Base-by-base conservation (phyloP, 768 basidiomycete species). In the Dentipellis fragilis region DNA sequence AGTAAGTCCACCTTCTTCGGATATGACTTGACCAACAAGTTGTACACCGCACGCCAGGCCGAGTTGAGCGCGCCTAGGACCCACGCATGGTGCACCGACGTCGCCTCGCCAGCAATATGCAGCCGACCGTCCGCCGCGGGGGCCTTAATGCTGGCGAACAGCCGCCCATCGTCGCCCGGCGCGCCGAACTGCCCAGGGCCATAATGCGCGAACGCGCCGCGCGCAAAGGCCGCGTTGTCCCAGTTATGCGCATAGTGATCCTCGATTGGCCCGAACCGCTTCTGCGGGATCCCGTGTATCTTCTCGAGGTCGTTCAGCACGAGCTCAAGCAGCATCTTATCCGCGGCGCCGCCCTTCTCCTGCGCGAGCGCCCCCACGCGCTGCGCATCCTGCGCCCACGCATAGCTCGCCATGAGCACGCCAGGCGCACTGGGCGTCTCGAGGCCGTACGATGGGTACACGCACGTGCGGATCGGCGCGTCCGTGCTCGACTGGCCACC, bases 401-500 rank as follows among this genome's bases (percentile, higher is more conserved):
- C 55, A 46, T 68, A 68, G 57, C 64, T 65, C 16, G 58, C 65
- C 23, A 68, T 49, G n/a, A 68, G 54, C 8, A 55, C 58, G n/a
- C 52, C 54, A 11, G 59, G 29, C 39, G 35, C 19, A 14, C 37
- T 56, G 34, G 49, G 55, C n/a, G 39, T 50, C 29, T 29, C 29
- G 21, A 62, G 55, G 10, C 72, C 73, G 54, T 70, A 73, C 0
- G 71, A 72, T 7, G 73, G 73, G 58, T 74, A 75, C 21, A 75
- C 71, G 40, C 68, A 52, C 48, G 58, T 61, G 45, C 71, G 69
- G 35, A 64, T 57, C 22, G 67, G 66, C 2, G 63, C 54, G 54
- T 75, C 73, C 3, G 73, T 73, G 42, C 40, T 64, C 2, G 70
- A 66, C 22, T 60, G 54, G 1, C 73, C 73, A 37, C 73, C 72